These are phyloP conservation scores for Diaporthe ilicicola DNA, from an alignment of 2,329 filamentous ascomycete genomes.

Conservation along the genomic window DNA sequence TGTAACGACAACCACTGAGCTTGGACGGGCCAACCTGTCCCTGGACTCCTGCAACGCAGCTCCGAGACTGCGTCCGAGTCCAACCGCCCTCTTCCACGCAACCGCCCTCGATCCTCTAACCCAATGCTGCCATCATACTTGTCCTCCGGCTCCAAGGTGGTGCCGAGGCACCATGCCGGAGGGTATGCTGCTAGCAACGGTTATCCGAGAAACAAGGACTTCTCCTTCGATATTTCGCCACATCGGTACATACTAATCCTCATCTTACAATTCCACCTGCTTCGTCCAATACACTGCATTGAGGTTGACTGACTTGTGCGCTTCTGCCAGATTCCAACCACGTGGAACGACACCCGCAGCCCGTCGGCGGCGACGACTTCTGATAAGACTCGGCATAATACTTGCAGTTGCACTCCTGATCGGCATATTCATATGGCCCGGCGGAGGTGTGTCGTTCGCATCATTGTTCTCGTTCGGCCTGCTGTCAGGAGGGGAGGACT, in stretches of 20 bases:
- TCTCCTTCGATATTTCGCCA: constrained; percentile 85
- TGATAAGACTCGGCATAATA: constrained; percentile 72
- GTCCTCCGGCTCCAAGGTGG: constrained; percentile 70
- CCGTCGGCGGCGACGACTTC: constrained; percentile 76
- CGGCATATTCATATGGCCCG: constrained; percentile 79
- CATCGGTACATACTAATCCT: constrained; percentile 73
- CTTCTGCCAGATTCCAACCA: constrained; percentile 78
- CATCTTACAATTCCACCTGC: constrained; percentile 16
- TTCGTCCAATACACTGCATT: neutral
- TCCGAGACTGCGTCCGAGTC: constrained; percentile 31
- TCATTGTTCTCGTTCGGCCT: constrained; percentile 75
- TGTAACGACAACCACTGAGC: constrained; percentile 18
- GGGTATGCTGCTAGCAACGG: constrained; percentile 78
- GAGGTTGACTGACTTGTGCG: constrained; percentile 33
- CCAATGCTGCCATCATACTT: constrained; percentile 69
- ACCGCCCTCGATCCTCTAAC: constrained; percentile 26
- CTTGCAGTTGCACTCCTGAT: constrained; percentile 70
- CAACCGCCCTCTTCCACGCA: neutral
- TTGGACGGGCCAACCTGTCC: constrained; percentile 33
- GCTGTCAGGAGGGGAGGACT: constrained; percentile 71
- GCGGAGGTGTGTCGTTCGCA: constrained; percentile 58
- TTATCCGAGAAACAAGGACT: constrained; percentile 72
- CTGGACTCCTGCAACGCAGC: constrained; percentile 29
- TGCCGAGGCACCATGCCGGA: constrained; percentile 81
- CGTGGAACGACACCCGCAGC: constrained; percentile 76